A percentile compares a stretch with the other conserved stretches of the same genome.
Conservation (phyloP, 345 rosid genomes). For the Pelargonium nanum region DNA sequence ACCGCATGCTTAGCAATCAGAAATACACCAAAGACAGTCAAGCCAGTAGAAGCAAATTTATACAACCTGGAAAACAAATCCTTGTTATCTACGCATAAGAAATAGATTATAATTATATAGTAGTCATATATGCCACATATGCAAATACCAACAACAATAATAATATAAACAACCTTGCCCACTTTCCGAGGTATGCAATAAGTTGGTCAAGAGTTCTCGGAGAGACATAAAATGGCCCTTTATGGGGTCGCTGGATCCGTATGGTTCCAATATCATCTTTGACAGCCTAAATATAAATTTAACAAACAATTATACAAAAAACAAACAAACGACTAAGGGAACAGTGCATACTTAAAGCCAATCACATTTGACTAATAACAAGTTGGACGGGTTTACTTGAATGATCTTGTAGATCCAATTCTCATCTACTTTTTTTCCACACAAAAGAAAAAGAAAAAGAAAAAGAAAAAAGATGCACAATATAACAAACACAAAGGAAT, state of each 20-base stretch:
- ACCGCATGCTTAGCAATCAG: conserved; percentile 50
- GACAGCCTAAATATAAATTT: conserved; percentile 50
- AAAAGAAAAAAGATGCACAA: too few relatives aligned
- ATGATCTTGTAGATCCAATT: too few relatives aligned
- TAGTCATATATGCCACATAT: not conserved
- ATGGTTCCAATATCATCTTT: conserved; percentile 77
- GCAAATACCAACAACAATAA: not conserved
- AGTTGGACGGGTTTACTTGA: too few relatives aligned
- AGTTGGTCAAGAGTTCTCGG: conserved; percentile 61
- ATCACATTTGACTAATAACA: too few relatives aligned
- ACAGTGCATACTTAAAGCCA: too few relatives aligned
- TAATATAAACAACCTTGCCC: conserved; percentile 54
- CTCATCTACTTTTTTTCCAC: too few relatives aligned
- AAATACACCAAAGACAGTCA: conserved; percentile 55
- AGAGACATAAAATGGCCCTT: conserved; percentile 86
- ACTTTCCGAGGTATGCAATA: conserved; percentile 56
- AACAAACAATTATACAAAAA: conserved; percentile 6
- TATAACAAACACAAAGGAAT: too few relatives aligned
- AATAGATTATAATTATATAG: too few relatives aligned
- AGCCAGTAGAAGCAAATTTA: conserved; percentile 57
- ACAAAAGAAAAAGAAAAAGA: too few relatives aligned
- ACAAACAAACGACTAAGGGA: not conserved
- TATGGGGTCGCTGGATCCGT: conserved; percentile 68
- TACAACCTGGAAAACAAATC: conserved; percentile 46
- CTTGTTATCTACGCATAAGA: conserved; percentile 1